Base-by-base conservation (phyloP, 169 alveolate species). In the Cystoisospora suis region DNA sequence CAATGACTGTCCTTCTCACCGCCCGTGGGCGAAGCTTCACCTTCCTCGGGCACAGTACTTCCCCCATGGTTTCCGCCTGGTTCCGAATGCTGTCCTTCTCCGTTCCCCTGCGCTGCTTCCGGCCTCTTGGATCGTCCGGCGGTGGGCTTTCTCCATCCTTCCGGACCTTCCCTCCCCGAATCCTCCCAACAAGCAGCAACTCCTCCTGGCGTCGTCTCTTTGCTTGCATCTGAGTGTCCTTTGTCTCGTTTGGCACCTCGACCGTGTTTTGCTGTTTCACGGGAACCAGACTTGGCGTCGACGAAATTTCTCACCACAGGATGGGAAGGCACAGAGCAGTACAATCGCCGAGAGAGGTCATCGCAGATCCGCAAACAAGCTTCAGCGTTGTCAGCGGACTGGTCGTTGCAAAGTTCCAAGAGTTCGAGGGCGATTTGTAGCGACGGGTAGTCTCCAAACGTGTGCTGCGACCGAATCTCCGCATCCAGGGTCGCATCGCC, bases 331-430 rank as follows among this genome's bases (percentile, higher is more conserved):
- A 90, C 45, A 12, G 89, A 85, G 4, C 27, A 46, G 40, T 61
- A 89, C 61, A 83, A 47, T 70, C 88, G 88, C 44, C 44, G 34
- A 15, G 90, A 80, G 15, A 90, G 90, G 69, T 81, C 93, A 42
- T 87, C 83, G 88, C 93, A 90, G 44, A 90, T 47, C 40, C 46
- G 87, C 38, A 90, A 83, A 79, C 86, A 81, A 38, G 81, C 75
- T 29, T 38, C 45, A 1, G 93, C 93, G 40, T 59, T 87, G 7
- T 32, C 70, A 27, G 38, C 40, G 69, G 81, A 53, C 59, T 27
- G 38, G 7, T 56, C 49, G 23, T 40, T 29, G 59, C 80, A 56
- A 46, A 90, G 89, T 59, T 56, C 75, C 56, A 90, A 85, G 83
- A 90, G 53, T 77, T 79, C 70, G 70, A 70, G 85, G 56, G 93